A percentile compares a stretch with the other conserved stretches of the same genome.
Evolutionary conservation across 495 filamentous ascomycete genomes (phyloP).

Genomic region (Aspergillus olivimuriae): DNA sequence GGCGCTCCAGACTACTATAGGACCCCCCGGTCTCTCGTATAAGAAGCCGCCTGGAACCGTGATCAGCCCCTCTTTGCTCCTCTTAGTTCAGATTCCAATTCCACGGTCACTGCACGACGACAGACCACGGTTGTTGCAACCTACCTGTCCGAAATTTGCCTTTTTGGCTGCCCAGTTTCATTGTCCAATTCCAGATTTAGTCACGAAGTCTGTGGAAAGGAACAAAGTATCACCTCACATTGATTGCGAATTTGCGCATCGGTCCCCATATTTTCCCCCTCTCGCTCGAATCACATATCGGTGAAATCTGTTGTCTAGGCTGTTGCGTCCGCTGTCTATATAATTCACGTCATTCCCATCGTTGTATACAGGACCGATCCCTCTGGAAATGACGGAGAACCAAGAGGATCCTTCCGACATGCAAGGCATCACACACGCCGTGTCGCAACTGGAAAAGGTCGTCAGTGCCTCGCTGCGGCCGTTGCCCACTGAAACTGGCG

Average conservation of each 20-base stretch:
- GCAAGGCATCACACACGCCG: slow-evolving; percentile 26
- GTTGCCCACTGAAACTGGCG: slow-evolving; percentile 56
- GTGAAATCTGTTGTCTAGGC: too few relatives aligned
- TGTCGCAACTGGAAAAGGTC: slow-evolving; percentile 48
- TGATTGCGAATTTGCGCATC: too few relatives aligned
- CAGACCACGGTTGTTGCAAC: not conserved
- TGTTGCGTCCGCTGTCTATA: too few relatives aligned
- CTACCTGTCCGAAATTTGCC: not conserved
- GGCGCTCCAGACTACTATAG: too few relatives aligned
- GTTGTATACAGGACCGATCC: too few relatives aligned
- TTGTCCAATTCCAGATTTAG: not conserved
- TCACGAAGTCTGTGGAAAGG: too few relatives aligned
- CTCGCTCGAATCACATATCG: too few relatives aligned
- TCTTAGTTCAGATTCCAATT: not conserved
- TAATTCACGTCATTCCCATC: too few relatives aligned
- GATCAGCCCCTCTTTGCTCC: not conserved
- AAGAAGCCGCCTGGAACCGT: not conserved
- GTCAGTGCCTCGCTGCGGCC: slow-evolving; percentile 53
- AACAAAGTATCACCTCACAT: too few relatives aligned
- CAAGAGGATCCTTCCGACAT: slow-evolving; percentile 8
- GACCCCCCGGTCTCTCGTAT: not conserved
- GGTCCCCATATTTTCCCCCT: too few relatives aligned
- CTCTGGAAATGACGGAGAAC: slow-evolving; percentile 25
- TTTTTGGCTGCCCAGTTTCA: not conserved
- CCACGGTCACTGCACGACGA: too few relatives aligned